Base-by-base conservation (phyloP, 2,329 filamentous ascomycete species). In the Colletotrichum theobromicola region DNA sequence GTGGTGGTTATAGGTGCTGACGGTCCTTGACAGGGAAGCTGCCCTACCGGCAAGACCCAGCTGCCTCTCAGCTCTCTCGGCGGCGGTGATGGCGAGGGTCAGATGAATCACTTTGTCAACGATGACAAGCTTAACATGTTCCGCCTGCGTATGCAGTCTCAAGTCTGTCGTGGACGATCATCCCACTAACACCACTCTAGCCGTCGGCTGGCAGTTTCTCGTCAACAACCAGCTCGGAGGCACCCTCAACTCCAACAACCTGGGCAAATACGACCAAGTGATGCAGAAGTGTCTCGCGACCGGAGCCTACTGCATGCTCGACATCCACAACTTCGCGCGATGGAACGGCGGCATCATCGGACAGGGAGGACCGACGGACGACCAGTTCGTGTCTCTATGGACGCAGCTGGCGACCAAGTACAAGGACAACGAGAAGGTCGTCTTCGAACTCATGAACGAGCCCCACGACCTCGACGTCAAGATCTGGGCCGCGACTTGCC, bases 361-460 rank as follows among this genome's bases (percentile, higher is more conserved):
- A 2, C 92, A 94, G 79, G 92, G 91, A 26, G 92, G 91, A 0
- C 91, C 91, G 0, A 87, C 87, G 0, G 87, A 93, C 79, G 88
- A 87, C 13, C 83, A 91, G 16, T 91, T 93, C 77, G 88, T 87
- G 5, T 84, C 83, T 55, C 82, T 94, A 7, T 94, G 92, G 92
- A 81, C 79, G 2, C 85, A 89, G 72, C 81, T 92, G 6, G 92
- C 92, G 2, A 84, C 82, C 2, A 90, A 90, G 79, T 94, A 94
- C 81, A 87, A 85, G 26, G 78, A 79, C 7, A 82, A 90, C 64
- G 80, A 85, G 46, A 90, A 88, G 74, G 83, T 94, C 30, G 85
- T 89, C 5, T 93, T 94, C 77, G 92, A 91, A 16, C 80, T 94
- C 58, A 94, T 94, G 92, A 94, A 94, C 82, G 93, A 92, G 83